Evolutionary conservation across 345 rosid species (phyloP).

Genomic region (Lagerstroemia speciosa): DNA sequence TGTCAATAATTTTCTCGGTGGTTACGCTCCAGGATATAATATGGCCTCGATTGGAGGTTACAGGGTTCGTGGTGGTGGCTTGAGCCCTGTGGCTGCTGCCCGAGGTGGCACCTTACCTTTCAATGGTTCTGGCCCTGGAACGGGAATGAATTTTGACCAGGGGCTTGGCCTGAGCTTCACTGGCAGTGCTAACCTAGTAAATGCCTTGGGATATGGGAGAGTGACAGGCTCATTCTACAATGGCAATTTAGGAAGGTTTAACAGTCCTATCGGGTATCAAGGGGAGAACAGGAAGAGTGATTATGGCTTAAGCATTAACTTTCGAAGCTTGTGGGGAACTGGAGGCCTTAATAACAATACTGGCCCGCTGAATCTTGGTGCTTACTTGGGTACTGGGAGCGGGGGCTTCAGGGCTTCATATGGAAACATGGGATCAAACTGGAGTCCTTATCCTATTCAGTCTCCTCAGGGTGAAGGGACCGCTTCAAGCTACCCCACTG

Average conservation of each 20-base stretch:
- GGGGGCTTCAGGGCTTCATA: slow-evolving; percentile 51
- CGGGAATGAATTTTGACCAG: slow-evolving; percentile 62
- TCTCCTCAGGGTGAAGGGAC: slow-evolving; percentile 33
- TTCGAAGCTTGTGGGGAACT: slow-evolving; percentile 79
- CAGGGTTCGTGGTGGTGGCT: slow-evolving; percentile 66
- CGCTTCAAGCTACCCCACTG: slow-evolving; percentile 27
- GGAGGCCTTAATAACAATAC: slow-evolving; percentile 33
- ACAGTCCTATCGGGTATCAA: slow-evolving; percentile 58
- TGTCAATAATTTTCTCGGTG: slow-evolving; percentile 55
- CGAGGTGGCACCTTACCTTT: slow-evolving; percentile 56
- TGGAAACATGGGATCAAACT: slow-evolving; percentile 61
- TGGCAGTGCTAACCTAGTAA: slow-evolving; percentile 49
- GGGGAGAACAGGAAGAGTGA: slow-evolving; percentile 43
- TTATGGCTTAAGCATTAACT: slow-evolving; percentile 44
- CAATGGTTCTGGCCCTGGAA: slow-evolving; percentile 50
- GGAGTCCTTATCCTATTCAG: slow-evolving; percentile 49
- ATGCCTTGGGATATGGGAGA: slow-evolving; percentile 56
- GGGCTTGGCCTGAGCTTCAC: slow-evolving; percentile 52
- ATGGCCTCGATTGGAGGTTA: slow-evolving; percentile 41
- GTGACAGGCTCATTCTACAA: slow-evolving; percentile 43
- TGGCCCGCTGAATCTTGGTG: slow-evolving; percentile 38
- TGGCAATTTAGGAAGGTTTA: slow-evolving; percentile 56
- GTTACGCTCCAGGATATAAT: slow-evolving; percentile 63
- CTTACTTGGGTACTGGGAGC: slow-evolving; percentile 38
- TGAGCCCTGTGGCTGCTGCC: slow-evolving; percentile 58